A percentile compares a stretch with the other conserved stretches of the same genome.
phyloP scores from a whole-genome alignment of 768 basidiomycete species.

The Imleria badia region DNA sequence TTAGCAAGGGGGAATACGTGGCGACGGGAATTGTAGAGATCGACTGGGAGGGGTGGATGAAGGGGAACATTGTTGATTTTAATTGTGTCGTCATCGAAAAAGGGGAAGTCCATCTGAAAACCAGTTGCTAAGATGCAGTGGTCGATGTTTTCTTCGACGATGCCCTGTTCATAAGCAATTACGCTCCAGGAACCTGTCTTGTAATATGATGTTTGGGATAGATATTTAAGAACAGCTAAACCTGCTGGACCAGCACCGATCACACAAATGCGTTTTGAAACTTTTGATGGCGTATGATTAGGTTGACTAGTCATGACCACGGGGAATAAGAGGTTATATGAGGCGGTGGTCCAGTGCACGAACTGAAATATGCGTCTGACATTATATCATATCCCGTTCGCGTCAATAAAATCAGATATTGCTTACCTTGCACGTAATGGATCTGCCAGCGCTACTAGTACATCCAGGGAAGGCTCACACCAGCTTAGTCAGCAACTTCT shows the following conservation, averaged over 20 bases:
- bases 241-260: conserved; percentile 80
- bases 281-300: conserved; percentile 6
- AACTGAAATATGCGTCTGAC: not conserved
- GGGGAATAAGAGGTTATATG: not conserved
- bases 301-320: conserved; percentile 5
- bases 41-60: conserved; percentile 47
- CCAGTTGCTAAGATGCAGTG: conserved; percentile 76
- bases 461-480: not conserved
- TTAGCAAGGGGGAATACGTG: conserved; percentile 70
- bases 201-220: conserved; percentile 58
- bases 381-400: not conserved
- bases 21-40: conserved; percentile 63
- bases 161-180: conserved; percentile 58
- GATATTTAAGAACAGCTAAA: conserved; percentile 63
- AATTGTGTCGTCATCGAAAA: conserved; percentile 44
- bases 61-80: conserved; percentile 42
- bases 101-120: conserved; percentile 64
- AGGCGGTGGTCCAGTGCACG: not conserved
- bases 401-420: not conserved
- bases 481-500: not conserved
- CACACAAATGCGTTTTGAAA: conserved; percentile 61
- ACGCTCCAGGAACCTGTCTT: conserved; percentile 62
- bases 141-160: conserved; percentile 53
- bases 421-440: not conserved
- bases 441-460: not conserved